A percentile compares a stretch with the other conserved stretches of the same genome.
These are phyloP conservation scores for Ormosia emarginata DNA, from an alignment of 306 rosid genomes.

Conservation along the genomic window DNA sequence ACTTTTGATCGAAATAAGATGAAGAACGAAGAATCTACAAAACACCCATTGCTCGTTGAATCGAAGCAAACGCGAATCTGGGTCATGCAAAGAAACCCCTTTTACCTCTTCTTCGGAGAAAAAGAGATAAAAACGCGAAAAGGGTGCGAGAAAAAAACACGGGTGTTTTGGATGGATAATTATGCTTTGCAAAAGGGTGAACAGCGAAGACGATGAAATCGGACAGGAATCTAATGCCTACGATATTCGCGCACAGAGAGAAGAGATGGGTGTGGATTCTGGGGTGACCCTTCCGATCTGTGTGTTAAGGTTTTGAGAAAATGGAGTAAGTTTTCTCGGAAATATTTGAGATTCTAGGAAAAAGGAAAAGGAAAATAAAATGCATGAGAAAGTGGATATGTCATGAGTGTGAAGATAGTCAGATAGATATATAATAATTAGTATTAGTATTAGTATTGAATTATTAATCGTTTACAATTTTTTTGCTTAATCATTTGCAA, in stretches of 20 bases:
- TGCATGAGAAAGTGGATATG: neutral
- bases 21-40: constrained; percentile 2
- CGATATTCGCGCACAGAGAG: constrained; percentile 16
- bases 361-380: neutral
- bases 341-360: constrained; percentile 6
- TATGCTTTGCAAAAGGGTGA: neutral
- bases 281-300: constrained; percentile 48
- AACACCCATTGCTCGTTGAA: constrained; percentile 18
- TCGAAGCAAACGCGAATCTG: constrained; percentile 3
- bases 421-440: no score
- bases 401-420: no score
- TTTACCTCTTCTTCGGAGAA: neutral
- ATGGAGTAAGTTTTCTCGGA: constrained; percentile 15
- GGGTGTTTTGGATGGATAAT: no score
- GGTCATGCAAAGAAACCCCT: constrained; percentile 15
- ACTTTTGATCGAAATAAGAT: neutral
- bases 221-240: constrained; percentile 28
- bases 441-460: no score
- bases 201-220: neutral
- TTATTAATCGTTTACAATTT: no score
- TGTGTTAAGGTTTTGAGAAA: neutral
- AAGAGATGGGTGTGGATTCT: neutral
- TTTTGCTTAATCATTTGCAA: no score
- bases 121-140: neutral
- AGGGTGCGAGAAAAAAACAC: neutral